These are phyloP conservation scores for Leccinum ochraceum DNA, from an alignment of 768 basidiomycete species.

Conservation along the genomic window DNA sequence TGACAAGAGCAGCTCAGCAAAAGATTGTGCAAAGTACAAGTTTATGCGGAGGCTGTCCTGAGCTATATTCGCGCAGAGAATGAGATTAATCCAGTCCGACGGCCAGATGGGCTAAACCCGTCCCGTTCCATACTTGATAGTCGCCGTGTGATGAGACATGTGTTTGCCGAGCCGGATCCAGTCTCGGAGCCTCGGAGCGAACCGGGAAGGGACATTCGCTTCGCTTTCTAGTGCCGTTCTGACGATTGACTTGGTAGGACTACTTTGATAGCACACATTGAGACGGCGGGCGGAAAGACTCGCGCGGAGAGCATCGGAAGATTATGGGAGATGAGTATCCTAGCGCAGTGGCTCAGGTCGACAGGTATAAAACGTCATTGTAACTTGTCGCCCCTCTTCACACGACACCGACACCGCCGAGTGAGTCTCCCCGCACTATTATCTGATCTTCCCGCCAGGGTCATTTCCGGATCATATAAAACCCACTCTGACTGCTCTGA, in stretches of 20 bases:
- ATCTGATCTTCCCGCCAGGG: conserved; percentile 6
- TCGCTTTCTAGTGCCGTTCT: neutral
- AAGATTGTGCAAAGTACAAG: neutral
- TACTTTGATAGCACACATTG: neutral
- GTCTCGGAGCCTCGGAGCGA: conserved; percentile 17
- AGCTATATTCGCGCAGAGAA: neutral
- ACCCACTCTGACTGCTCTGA: conserved; percentile 12
- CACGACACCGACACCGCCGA: conserved; percentile 9
- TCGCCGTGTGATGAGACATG: neutral
- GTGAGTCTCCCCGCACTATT: conserved; percentile 20
- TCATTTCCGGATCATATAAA: conserved; percentile 29
- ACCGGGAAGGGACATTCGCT: conserved; percentile 11
- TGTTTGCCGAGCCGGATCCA: neutral
- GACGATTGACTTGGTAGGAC: neutral
- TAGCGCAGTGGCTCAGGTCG: conserved; percentile 19
- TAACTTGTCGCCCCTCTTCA: conserved; percentile 8
- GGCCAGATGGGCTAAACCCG: no score
- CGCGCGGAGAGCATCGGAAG: conserved; percentile 25
- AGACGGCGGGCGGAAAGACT: conserved; percentile 20
- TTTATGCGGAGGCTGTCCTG: neutral
- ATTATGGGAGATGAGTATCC: conserved; percentile 33
- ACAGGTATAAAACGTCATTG: conserved; percentile 29
- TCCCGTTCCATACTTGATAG: neutral
- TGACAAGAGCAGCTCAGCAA: neutral
- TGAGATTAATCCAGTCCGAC: neutral